Conservation (phyloP, 2,329 filamentous ascomycete species). For the Pezicula radicicola region DNA sequence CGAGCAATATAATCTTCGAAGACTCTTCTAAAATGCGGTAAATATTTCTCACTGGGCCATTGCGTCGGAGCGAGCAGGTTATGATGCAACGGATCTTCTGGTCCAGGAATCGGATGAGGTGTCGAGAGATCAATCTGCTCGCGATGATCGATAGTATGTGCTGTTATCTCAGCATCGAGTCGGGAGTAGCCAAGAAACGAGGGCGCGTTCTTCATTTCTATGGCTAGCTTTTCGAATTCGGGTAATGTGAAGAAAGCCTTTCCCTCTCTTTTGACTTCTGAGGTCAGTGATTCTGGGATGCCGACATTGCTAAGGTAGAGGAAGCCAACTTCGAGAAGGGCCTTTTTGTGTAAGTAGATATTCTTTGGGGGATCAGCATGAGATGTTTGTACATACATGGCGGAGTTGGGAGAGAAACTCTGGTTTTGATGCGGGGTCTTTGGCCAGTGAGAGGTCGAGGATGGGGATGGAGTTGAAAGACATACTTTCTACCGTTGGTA, state of each 20-base stretch:
- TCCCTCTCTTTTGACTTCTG: slow-evolving; percentile 64
- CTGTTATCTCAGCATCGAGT: slow-evolving; percentile 68
- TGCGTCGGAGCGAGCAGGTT: slow-evolving; percentile 77
- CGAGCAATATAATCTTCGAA: slow-evolving; percentile 73
- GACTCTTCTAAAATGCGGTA: slow-evolving; percentile 65
- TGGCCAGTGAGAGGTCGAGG: slow-evolving; percentile 68
- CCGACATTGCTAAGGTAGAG: slow-evolving; percentile 80
- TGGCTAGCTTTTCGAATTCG: slow-evolving; percentile 69
- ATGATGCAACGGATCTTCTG: slow-evolving; percentile 65
- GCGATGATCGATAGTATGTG: slow-evolving; percentile 71
- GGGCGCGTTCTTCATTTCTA: slow-evolving; percentile 71
- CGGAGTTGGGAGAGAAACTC: slow-evolving; percentile 69
- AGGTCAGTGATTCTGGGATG: slow-evolving; percentile 62
- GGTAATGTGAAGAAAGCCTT: slow-evolving; percentile 76
- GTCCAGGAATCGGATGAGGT: slow-evolving; percentile 63
- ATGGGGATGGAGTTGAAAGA: slow-evolving; percentile 73
- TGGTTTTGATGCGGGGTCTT: slow-evolving; percentile 63
- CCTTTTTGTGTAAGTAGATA: slow-evolving; percentile 26
- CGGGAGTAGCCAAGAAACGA: slow-evolving; percentile 70
- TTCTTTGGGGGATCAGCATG: background rate
- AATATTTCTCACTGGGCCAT: slow-evolving; percentile 64
- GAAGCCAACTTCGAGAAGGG: slow-evolving; percentile 84
- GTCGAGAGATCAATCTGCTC: slow-evolving; percentile 88
- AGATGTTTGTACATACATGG: slow-evolving; percentile 30
- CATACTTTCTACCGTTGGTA: slow-evolving; percentile 15